phyloP scores from a whole-genome alignment of 352 stramenopile species.

The Phytophthora macrochlamydospora region DNA sequence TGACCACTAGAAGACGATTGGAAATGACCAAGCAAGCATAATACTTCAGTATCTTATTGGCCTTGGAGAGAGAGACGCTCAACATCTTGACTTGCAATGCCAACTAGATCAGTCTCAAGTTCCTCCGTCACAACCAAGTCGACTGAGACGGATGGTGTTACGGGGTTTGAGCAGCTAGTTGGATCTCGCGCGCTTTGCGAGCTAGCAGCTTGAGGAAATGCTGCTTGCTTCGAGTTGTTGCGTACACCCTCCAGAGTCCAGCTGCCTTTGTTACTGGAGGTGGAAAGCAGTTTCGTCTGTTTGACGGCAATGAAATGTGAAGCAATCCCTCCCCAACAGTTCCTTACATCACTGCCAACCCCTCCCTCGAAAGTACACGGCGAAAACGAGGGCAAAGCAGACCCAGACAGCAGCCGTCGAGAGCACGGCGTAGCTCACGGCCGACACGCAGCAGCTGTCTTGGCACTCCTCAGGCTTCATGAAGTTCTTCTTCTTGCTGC shows the following conservation, averaged over 20 bases:
- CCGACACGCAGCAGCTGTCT: background rate
- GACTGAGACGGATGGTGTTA: background rate
- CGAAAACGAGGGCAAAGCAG: background rate
- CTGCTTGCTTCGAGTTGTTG: constrained; percentile 65
- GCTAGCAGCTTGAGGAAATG: constrained; percentile 66
- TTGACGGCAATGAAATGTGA: constrained; percentile 30
- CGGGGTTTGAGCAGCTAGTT: constrained; percentile 1
- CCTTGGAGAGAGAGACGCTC: constrained; percentile 70
- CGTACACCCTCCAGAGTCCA: constrained; percentile 65
- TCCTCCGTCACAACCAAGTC: constrained; percentile 80
- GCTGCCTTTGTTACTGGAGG: constrained; percentile 13
- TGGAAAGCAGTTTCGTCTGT: constrained; percentile 39
- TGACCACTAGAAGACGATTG: constrained; percentile 29
- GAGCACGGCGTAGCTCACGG: background rate
- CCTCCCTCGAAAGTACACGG: background rate
- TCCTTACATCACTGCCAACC: background rate
- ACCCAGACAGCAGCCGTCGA: background rate
- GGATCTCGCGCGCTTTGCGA: constrained; percentile 61
- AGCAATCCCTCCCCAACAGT: no score
- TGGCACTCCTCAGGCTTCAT: background rate
- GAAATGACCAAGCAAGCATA: background rate
- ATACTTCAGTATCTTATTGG: constrained; percentile 33
- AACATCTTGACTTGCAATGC: constrained; percentile 78
- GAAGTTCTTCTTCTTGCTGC: background rate
- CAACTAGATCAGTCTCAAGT: constrained; percentile 88